Evolutionary conservation across 31 red algal species (phyloP), one percentile per base, ranked within the genome.

Genomic region (Odonthalia washingtoniensis): DNA sequence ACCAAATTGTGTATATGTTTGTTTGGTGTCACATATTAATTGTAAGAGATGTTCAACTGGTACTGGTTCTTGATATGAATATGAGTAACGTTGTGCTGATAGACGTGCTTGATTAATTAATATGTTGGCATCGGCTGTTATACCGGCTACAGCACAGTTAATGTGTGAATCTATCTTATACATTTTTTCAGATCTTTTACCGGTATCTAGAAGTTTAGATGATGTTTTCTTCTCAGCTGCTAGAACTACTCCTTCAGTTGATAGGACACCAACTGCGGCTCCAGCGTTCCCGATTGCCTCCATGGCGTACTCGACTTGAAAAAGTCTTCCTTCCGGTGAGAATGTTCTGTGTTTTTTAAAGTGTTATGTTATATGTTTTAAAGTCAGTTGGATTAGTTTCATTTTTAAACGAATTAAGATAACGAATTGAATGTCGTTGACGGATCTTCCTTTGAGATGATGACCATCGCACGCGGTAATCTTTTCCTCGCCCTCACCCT

Each of bases 261-360:
- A 95, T 1, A 90, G 70, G 16, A 99, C 89, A n/a, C 97, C 97
- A 24, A 99, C 94, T n/a, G 90, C 90, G 6, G 97, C 92, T 31
- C 97, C 95, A 34, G 94, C 97, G 72, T 97, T 89, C 14, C 94
- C 90, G 39, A 99, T 97, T 21, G 97, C 97, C 79, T 99, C 97
- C 95, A 99, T 94, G 12, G 97, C 97, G 75, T 99, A 99, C 69
- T 99, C 97, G 4, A 99, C 97, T 73, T 99, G 97, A 83, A 94
- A 99, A 21, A 99, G 85, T 43, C 95, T 89, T 30, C 97, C 97
- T 74, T 99, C 97, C 4, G 97, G 97, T 9, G 94, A 96, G 70
- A 99, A 99, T 30, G 91, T 99, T 40, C 89, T 91, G 74, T 70
- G 46, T 5, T 3, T 69, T 42, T 5, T 49, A 64, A 53, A 72